Conservation (phyloP, 139 green algal species). For the Chlamydomonas sphaeroides region DNA sequence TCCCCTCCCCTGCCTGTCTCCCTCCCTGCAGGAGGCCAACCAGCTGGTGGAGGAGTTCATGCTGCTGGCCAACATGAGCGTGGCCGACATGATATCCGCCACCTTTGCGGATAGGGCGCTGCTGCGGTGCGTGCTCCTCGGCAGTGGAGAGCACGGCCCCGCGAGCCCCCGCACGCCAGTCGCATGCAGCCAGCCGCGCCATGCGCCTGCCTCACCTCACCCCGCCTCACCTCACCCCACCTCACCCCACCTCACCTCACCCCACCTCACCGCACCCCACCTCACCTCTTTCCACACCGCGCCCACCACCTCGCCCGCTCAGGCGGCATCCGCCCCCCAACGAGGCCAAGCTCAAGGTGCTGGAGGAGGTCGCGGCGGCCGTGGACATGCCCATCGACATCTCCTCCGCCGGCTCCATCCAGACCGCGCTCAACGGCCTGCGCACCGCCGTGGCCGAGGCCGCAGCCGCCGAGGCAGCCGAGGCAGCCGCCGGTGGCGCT, state of each 20-base stretch:
- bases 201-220: too few relatives aligned
- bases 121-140: conserved; percentile 69
- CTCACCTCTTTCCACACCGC: too few relatives aligned
- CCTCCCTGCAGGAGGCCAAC: conserved; percentile 76
- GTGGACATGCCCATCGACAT: conserved; percentile 66
- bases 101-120: conserved; percentile 79
- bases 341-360: conserved; percentile 1
- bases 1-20: background rate
- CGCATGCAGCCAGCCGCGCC: too few relatives aligned
- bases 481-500: too few relatives aligned
- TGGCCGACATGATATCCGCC: conserved; percentile 77
- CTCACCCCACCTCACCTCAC: too few relatives aligned
- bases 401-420: conserved; percentile 57
- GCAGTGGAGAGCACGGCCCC: too few relatives aligned
- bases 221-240: too few relatives aligned
- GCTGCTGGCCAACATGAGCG: conserved; percentile 94
- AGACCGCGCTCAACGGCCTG: conserved; percentile 59
- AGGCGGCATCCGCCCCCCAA: conserved; percentile 57
- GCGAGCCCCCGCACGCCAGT: too few relatives aligned
- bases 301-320: background rate
- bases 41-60: conserved; percentile 98
- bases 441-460: background rate
- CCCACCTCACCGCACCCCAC: too few relatives aligned
- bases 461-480: too few relatives aligned
- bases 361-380: conserved; percentile 8